Base-by-base conservation (phyloP, 2,329 filamentous ascomycete genomes). In the Nakataea oryzae region DNA sequence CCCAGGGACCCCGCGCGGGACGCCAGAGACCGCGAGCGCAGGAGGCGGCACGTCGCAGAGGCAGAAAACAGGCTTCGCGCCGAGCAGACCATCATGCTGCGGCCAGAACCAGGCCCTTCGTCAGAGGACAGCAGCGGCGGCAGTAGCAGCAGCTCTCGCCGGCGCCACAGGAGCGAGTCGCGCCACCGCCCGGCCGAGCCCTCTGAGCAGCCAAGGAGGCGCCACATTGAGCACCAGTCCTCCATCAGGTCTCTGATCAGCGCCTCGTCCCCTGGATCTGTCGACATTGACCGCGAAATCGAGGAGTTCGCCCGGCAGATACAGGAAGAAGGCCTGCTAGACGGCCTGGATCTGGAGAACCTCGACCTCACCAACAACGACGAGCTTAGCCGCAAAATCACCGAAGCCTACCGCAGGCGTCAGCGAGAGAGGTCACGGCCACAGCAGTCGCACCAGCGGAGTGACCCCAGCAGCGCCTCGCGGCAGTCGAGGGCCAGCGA, bases 261-360 rank as follows among this genome's bases (percentile, higher is more conserved):
- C 69, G 84, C 87, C 5, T 90, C 89, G 0, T 89, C 93, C 65
- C 81, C 90, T 63, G 90, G 90, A 67, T 86, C 88, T 57, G 82
- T 86, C 26, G 89, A 93, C 66, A 87, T 96, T 68, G 89, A 96
- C 71, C 86, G 89, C 64, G 92, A 96, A 71, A 96, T 97, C 63
- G 84, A 95, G 67, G 91, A 95, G 64, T 96, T 97, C 68, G 84
- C 96, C 67, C 85, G 91, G 56, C 91, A 96, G 71, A 96, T 74
- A 32, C 71, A 73, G 62, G 71, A 73, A 64, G 72, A 96, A 70
- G 92, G 93, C 0, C 76, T 97, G 26, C 75, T 96, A 41, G 91
- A 97, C 69, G 93, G 91, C 24, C 86, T 97, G 58, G 93, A 97
- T 70, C 77, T 97, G 62, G 90, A 95, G 69, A 93, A 93, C 66